These are phyloP conservation scores for Pugionium cornutum DNA, from an alignment of 345 rosid genomes.

Conservation along the genomic window DNA sequence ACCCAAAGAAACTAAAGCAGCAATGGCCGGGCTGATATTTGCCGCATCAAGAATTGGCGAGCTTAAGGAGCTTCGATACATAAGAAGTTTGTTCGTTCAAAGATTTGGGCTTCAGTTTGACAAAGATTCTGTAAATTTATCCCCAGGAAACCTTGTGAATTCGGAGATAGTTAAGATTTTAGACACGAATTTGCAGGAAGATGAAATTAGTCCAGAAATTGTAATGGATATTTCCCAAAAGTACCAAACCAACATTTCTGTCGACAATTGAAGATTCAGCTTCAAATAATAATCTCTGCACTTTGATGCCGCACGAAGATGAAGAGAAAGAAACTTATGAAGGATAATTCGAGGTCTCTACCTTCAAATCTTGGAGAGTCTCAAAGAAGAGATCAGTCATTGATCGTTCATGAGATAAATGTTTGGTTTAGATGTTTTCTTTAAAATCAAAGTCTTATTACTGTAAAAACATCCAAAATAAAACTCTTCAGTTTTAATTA, in stretches of 20 bases:
- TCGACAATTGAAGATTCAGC: constrained; percentile 4
- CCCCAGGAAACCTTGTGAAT: constrained; percentile 31
- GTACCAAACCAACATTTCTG: not conserved
- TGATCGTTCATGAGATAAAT: constrained; percentile 6
- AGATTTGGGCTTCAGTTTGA: constrained; percentile 43
- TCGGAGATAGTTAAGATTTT: constrained; percentile 29
- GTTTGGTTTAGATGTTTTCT: too few relatives aligned
- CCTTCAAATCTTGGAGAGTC: constrained; percentile 20
- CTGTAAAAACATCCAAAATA: not conserved
- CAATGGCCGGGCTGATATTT: constrained; percentile 44
- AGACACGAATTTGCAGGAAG: not conserved
- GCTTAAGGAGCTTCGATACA: constrained; percentile 35
- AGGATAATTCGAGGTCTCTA: constrained; percentile 4
- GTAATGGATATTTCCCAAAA: not conserved
- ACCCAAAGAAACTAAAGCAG: constrained; percentile 38
- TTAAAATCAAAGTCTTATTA: not conserved
- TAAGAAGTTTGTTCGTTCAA: constrained; percentile 35
- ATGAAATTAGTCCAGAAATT: constrained; percentile 16
- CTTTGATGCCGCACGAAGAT: not conserved
- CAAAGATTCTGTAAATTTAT: constrained; percentile 35
- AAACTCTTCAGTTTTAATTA: not conserved
- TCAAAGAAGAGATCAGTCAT: constrained; percentile 24
- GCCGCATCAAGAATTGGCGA: constrained; percentile 54
- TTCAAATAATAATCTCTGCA: not conserved
- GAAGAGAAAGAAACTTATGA: not conserved